Percentiles rank a stretch among this genome's conserved stretches.
Conservation (phyloP, 73 alveolate species). For the Paramecium sexaurelia region DNA sequence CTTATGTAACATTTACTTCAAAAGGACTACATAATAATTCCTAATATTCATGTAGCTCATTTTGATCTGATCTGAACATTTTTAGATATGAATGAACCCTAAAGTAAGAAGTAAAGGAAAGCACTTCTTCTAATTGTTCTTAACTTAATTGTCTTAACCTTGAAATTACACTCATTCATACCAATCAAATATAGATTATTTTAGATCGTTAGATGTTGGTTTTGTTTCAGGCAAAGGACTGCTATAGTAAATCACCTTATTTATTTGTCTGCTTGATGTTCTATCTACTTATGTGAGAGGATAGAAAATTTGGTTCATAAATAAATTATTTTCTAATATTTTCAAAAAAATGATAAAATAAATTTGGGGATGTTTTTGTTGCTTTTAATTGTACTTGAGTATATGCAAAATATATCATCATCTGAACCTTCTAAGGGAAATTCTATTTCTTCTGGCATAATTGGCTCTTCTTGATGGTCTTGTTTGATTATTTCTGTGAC, state of each 20-base stretch:
- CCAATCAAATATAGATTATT: neutral
- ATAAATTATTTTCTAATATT: neutral
- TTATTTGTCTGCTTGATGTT: neutral
- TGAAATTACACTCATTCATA: neutral
- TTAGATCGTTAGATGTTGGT: neutral
- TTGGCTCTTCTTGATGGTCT: slow-evolving; percentile 96
- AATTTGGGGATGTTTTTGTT: slow-evolving; percentile 1
- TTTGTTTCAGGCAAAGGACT: neutral
- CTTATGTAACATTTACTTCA: neutral
- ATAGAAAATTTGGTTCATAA: slow-evolving; percentile 45
- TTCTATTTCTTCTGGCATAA: slow-evolving; percentile 90
- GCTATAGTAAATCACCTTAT: neutral
- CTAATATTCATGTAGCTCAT: neutral
- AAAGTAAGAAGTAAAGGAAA: slow-evolving; percentile 7
- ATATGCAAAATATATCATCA: slow-evolving; percentile 67
- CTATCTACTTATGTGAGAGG: neutral
- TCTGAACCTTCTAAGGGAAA: slow-evolving; percentile 97
- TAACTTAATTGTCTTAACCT: neutral
- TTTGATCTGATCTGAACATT: neutral
- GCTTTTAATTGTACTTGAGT: slow-evolving; percentile 2
- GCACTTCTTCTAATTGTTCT: neutral
- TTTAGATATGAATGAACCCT: neutral
- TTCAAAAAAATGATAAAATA: neutral
- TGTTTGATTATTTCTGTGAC: slow-evolving; percentile 89
- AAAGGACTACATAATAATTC: neutral